Evolutionary conservation across 192 early-diverging fungal species (phyloP).

Genomic region (Dissophora globulifera): DNA sequence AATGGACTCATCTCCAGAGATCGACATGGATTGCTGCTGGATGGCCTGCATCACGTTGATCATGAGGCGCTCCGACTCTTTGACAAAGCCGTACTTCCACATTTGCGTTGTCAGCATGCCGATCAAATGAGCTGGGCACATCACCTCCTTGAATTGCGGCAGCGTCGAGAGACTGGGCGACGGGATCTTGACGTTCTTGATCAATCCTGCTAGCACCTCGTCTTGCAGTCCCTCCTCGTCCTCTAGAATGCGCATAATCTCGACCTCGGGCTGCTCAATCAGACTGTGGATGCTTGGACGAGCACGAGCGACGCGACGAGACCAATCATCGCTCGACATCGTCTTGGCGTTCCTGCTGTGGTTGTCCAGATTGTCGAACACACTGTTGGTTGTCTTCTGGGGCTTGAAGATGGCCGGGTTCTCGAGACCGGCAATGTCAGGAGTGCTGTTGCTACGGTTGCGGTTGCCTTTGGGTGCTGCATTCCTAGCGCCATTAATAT

Average conservation of each 20-base stretch:
- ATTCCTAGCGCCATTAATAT: conserved; percentile 20
- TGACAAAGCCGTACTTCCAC: conserved; percentile 84
- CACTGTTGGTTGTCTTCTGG: conserved; percentile 46
- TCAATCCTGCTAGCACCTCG: conserved; percentile 91
- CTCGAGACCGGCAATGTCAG: conserved; percentile 50
- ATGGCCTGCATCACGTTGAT: conserved; percentile 88
- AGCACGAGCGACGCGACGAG: conserved; percentile 36
- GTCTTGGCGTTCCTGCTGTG: conserved; percentile 46
- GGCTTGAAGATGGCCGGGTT: conserved; percentile 36
- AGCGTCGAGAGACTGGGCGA: conserved; percentile 81
- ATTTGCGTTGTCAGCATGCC: conserved; percentile 87
- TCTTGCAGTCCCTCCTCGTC: conserved; percentile 71
- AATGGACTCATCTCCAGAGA: conserved; percentile 80
- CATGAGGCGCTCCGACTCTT: conserved; percentile 85
- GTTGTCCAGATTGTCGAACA: conserved; percentile 51
- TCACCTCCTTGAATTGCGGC: conserved; percentile 85
- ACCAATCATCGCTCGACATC: conserved; percentile 50
- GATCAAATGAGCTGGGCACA: conserved; percentile 96
- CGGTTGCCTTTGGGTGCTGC: conserved; percentile 15
- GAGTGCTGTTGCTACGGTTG: conserved; percentile 62
- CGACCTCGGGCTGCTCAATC: conserved; percentile 52
- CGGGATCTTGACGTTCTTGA: conserved; percentile 91
- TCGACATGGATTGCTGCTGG: conserved; percentile 76
- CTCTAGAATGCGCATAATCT: conserved; percentile 71
- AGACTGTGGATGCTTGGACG: conserved; percentile 54